Evolutionary conservation across 352 stramenopile species (phyloP), one percentile per base, ranked within the genome.

Genomic region (Phytophthora meadii): DNA sequence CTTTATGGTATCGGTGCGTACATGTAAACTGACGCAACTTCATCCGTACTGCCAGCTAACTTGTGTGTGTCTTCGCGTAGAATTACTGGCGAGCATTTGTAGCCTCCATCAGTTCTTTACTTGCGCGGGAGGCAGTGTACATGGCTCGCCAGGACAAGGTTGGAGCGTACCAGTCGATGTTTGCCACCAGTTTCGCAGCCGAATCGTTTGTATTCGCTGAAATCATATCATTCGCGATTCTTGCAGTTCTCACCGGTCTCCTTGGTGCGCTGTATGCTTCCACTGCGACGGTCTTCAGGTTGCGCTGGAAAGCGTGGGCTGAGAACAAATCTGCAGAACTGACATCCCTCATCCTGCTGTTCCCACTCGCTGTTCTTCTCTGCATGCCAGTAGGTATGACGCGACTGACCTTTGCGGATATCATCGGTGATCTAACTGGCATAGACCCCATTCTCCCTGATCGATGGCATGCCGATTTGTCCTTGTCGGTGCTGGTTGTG

Each of bases 31-130:
- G 3, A 24, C 8, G 12, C 30, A 4, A 10, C 8, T 36, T 2
- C 30, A 36, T 2, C 6, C 2, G n/a, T 30, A n/a, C 11, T 54
- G 45, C 17, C 28, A 15, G 14, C 37, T 53, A 46, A 36, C 10
- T 48, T 48, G 36, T n/a, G 14, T 48, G 36, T 55, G 30, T 2
- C 19, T 24, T 22, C 22, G 5, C 34, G 17, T 15, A 72, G 58
- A 90, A 91, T 55, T 92, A 92, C 51, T 92, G 81, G 79, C 70
- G 76, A 14, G 77, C 76, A 5, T 92, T 93, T 52, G 68, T 90
- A 5, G 76, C 79, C 1, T 76, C 84, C 8, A 72, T 89, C 36
- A 89, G 80, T 19, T 81, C 73, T 0, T 79, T 84, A 0, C 55
- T 93, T 7, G 64, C 77, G 1, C 70, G 81, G 1, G 69, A 91